A percentile compares a stretch with the other conserved stretches of the same genome.
phyloP scores from a whole-genome alignment of 441 rosid species.

The Croton setiger region DNA sequence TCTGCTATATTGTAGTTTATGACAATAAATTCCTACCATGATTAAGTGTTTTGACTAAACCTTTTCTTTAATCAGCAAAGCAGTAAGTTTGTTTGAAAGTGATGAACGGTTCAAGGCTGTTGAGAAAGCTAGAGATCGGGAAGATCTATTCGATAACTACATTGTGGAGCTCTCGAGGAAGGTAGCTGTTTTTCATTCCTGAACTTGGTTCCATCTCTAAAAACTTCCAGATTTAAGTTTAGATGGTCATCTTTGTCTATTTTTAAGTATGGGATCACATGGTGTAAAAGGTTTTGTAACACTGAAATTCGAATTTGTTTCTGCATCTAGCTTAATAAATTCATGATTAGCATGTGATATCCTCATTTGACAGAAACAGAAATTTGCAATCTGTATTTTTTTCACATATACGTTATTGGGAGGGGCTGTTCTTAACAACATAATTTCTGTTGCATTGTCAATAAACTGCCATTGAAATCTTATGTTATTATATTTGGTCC shows the following conservation, averaged over 20 bases:
- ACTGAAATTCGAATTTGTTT: neutral
- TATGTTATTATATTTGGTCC: neutral
- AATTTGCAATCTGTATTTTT: neutral
- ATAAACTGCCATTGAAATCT: neutral
- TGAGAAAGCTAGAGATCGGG: slow-evolving; percentile 82
- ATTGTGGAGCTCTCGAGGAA: slow-evolving; percentile 89
- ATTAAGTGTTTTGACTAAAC: slow-evolving; percentile 25
- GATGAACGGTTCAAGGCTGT: slow-evolving; percentile 97
- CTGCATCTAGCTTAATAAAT: neutral
- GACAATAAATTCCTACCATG: neutral
- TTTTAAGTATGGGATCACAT: neutral
- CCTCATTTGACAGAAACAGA: neutral
- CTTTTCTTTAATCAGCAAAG: slow-evolving; percentile 61
- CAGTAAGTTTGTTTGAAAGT: slow-evolving; percentile 75
- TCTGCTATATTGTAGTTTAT: slow-evolving; percentile 17
- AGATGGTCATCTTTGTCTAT: neutral
- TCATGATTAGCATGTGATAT: neutral
- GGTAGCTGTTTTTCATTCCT: slow-evolving; percentile 35
- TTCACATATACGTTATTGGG: neutral
- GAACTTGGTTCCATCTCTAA: neutral
- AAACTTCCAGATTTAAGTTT: neutral
- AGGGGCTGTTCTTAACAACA: no score
- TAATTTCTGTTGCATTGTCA: neutral
- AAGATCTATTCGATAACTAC: slow-evolving; percentile 86
- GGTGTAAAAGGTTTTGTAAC: neutral